Evolutionary conservation across 164 flowering plant genomes (phyloP).

Genomic region (Protea cynaroides): DNA sequence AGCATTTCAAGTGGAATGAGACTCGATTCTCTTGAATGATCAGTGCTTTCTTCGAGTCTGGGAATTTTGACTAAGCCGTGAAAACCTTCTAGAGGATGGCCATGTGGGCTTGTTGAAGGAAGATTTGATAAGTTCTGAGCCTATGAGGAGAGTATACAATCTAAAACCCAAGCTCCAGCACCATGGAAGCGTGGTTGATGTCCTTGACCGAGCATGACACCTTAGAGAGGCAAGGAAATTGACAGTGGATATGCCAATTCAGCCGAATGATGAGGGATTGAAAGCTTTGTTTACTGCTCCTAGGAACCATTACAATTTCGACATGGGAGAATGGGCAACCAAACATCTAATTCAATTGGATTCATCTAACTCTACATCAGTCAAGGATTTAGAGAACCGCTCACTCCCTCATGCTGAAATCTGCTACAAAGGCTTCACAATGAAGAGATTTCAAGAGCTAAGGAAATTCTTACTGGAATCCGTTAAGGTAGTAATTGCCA

Average conservation of each 20-base stretch:
- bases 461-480: too few species aligned
- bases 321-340: slow-evolving; percentile 37
- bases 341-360: slow-evolving; percentile 32
- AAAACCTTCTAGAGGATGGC: too few species aligned
- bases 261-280: slow-evolving; percentile 61
- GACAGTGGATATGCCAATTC: slow-evolving; percentile 52
- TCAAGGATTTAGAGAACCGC: too few species aligned
- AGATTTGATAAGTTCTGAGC: slow-evolving; percentile 55
- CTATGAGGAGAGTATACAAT: slow-evolving; percentile 49
- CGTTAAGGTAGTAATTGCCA: too few species aligned
- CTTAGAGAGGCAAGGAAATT: slow-evolving; percentile 48
- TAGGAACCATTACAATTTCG: slow-evolving; percentile 26
- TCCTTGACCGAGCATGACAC: slow-evolving; percentile 55
- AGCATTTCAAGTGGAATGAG: too few species aligned
- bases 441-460: too few species aligned
- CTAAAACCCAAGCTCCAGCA: slow-evolving; percentile 60
- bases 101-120: slow-evolving; percentile 66
- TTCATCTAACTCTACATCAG: slow-evolving; percentile 28
- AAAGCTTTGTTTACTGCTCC: slow-evolving; percentile 61
- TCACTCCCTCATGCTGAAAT: too few species aligned
- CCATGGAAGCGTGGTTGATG: slow-evolving; percentile 70
- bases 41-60: too few species aligned
- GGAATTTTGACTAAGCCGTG: too few species aligned
- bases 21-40: too few species aligned
- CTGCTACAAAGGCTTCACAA: too few species aligned